phyloP scores from a whole-genome alignment of 805 yeast species.

The Komagataella kurtzmanii region DNA sequence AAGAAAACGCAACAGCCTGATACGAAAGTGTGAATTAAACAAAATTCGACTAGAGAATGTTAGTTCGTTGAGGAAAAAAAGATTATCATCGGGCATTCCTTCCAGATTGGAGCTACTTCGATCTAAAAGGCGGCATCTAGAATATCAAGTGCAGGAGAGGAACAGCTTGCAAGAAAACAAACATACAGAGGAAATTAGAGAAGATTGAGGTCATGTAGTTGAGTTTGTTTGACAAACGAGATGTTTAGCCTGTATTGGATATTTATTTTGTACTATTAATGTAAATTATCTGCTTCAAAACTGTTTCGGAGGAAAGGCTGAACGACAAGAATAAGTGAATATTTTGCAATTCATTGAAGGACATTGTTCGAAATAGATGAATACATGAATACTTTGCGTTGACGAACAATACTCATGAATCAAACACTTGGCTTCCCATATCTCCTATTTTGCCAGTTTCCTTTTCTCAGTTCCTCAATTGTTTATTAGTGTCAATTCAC shows the following conservation, averaged over 20 bases:
- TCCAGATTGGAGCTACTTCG: neutral
- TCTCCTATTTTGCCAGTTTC: no score
- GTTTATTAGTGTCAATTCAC: no score
- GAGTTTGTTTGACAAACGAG: neutral
- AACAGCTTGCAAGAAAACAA: neutral
- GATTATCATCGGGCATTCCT: neutral
- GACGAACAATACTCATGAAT: no score
- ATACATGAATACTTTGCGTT: no score
- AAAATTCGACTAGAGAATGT: conserved; percentile 14
- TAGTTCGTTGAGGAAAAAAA: conserved; percentile 2
- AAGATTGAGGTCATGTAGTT: neutral
- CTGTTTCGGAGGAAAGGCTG: no score
- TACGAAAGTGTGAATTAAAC: conserved; percentile 20
- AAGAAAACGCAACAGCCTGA: conserved; percentile 15
- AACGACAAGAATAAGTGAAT: no score
- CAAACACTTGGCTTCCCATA: no score
- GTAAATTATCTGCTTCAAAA: neutral
- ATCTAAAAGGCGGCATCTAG: neutral
- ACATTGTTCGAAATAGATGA: no score
- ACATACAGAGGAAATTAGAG: neutral
- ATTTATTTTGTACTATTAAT: neutral
- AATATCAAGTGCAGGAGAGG: neutral
- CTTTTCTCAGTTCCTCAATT: no score
- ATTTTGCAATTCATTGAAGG: no score
- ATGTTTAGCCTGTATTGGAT: neutral